Conservation (phyloP, 108 stramenopile species). For the Skeletonema grethae region DNA sequence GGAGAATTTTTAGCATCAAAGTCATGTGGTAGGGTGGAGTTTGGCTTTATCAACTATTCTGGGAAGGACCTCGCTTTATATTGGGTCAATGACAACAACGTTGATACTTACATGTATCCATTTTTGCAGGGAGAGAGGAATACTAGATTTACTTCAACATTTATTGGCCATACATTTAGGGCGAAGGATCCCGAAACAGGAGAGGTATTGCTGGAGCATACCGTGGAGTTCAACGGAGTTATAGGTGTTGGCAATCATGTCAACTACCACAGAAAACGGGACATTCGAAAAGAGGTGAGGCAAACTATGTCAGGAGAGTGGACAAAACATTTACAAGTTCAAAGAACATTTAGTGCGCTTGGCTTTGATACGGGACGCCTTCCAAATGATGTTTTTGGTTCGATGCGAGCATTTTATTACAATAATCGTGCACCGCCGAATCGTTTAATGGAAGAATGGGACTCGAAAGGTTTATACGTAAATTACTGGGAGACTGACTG, state of each 20-base stretch:
- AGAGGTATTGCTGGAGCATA: slow-evolving; percentile 42
- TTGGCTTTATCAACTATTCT: slow-evolving; percentile 66
- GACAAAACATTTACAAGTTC: slow-evolving; percentile 53
- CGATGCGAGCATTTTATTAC: slow-evolving; percentile 83
- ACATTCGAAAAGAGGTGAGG: slow-evolving; percentile 56
- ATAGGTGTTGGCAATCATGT: slow-evolving; percentile 57
- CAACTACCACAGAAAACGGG: slow-evolving; percentile 34
- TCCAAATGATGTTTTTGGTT: slow-evolving; percentile 72
- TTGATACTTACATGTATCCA: slow-evolving; percentile 15
- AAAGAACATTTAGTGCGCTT: slow-evolving; percentile 65
- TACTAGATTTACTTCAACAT: slow-evolving; percentile 59
- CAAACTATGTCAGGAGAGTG: slow-evolving; percentile 52
- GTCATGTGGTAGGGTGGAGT: slow-evolving; percentile 54
- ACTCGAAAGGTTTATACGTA: slow-evolving; percentile 76
- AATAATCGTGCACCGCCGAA: slow-evolving; percentile 68
- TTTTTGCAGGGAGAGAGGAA: slow-evolving; percentile 56
- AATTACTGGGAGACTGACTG: slow-evolving; percentile 89
- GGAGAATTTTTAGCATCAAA: slow-evolving; percentile 15
- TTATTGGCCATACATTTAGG: slow-evolving; percentile 60
- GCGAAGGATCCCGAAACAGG: slow-evolving; percentile 43
- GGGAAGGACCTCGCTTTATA: slow-evolving; percentile 43
- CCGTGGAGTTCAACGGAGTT: slow-evolving; percentile 49
- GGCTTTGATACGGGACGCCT: slow-evolving; percentile 72
- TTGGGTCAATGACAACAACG: slow-evolving; percentile 44
- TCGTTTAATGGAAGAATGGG: slow-evolving; percentile 79